Evolutionary conservation across 108 stramenopile species (phyloP).

Genomic region (Fistulifera pelliculosa): DNA sequence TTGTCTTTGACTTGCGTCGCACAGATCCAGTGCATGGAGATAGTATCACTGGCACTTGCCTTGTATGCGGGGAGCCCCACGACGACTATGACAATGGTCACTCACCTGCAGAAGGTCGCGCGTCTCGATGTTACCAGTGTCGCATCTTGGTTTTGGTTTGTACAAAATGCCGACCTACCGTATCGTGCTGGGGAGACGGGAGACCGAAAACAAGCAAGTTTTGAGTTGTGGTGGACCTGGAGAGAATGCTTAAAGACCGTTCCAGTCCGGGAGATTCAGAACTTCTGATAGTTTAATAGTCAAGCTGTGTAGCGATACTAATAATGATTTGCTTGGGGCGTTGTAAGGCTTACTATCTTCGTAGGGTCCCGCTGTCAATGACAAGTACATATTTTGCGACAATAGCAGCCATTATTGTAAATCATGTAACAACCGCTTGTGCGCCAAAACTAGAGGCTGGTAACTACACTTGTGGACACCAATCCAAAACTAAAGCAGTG

Average conservation of each 20-base stretch:
- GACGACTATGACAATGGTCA: slow-evolving; percentile 87
- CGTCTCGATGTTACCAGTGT: slow-evolving; percentile 73
- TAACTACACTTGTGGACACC: no score
- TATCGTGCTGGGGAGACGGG: slow-evolving; percentile 45
- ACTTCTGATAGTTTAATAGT: no score
- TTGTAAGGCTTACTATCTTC: no score
- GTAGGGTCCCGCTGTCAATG: no score
- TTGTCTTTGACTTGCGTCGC: slow-evolving; percentile 85
- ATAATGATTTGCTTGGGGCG: no score
- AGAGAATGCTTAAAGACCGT: slow-evolving; percentile 20
- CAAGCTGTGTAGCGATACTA: no score
- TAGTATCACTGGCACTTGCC: slow-evolving; percentile 45
- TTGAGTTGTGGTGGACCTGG: slow-evolving; percentile 52
- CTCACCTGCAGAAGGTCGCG: slow-evolving; percentile 59
- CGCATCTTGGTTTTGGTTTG: slow-evolving; percentile 75
- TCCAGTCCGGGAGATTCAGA: slow-evolving; percentile 3
- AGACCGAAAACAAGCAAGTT: slow-evolving; percentile 10
- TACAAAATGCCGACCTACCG: slow-evolving; percentile 45
- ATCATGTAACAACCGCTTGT: no score
- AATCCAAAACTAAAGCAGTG: no score
- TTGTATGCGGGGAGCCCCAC: slow-evolving; percentile 51
- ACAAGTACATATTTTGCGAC: no score
- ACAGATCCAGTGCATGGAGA: slow-evolving; percentile 36
- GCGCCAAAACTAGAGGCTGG: no score
- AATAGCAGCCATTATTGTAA: no score